Percentiles rank a stretch among this genome's conserved stretches.
Conservation (phyloP, 2,329 filamentous ascomycete species). For the Sarocladium strictum region DNA sequence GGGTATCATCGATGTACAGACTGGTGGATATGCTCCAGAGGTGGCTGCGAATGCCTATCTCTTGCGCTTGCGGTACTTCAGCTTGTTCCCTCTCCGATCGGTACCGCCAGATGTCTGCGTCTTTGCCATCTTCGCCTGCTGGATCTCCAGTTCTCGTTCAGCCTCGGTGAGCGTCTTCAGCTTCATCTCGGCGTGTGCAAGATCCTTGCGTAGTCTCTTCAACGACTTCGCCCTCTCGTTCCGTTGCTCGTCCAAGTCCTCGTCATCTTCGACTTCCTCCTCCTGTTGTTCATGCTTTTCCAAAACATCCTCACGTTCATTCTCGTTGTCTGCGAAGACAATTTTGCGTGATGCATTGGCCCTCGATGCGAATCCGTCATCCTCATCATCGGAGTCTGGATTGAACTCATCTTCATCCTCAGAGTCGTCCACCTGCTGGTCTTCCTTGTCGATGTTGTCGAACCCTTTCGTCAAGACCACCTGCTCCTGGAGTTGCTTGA, state of each 20-base stretch:
- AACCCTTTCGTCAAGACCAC: conserved; percentile 37
- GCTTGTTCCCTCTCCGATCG: conserved; percentile 56
- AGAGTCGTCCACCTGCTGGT: conserved; percentile 24
- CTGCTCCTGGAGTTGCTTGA: conserved; percentile 47
- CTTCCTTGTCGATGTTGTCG: conserved; percentile 29
- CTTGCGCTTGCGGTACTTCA: conserved; percentile 58
- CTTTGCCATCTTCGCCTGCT: conserved; percentile 60
- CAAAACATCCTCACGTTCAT: conserved; percentile 27
- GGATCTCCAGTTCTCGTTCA: conserved; percentile 51
- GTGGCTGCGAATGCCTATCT: conserved; percentile 31
- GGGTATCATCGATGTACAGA: conserved; percentile 8
- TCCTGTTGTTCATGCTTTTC: conserved; percentile 25
- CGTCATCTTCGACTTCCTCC: conserved; percentile 16
- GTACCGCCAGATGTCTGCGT: conserved; percentile 52
- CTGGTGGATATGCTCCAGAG: not conserved
- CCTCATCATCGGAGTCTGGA: conserved; percentile 26
- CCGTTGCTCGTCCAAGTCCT: conserved; percentile 23
- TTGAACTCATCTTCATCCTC: conserved; percentile 17
- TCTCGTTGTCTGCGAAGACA: conserved; percentile 41
- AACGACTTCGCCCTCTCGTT: conserved; percentile 36
- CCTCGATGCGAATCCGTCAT: conserved; percentile 22
- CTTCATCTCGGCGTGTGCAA: conserved; percentile 40
- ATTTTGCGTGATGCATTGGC: conserved; percentile 39
- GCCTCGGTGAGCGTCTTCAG: conserved; percentile 48
- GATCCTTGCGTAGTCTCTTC: conserved; percentile 31